A percentile compares a stretch with the other conserved stretches of the same genome.
phyloP scores from a whole-genome alignment of 2,329 filamentous ascomycete genomes.

The Hysterium pulicare region DNA sequence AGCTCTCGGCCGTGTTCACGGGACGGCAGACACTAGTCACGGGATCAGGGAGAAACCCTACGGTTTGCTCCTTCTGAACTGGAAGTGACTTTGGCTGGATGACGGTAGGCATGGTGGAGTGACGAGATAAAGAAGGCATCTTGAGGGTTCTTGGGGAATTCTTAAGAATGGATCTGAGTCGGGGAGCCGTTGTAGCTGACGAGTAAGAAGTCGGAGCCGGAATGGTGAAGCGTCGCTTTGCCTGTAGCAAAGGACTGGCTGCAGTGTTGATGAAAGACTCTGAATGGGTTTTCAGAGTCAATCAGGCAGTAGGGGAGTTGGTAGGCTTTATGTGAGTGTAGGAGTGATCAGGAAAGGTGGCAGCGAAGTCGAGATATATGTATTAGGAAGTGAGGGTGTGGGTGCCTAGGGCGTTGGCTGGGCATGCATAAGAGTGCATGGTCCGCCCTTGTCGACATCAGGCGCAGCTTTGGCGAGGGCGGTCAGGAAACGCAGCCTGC shows the following conservation, averaged over 20 bases:
- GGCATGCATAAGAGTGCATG: constrained; percentile 1
- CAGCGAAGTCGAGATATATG: constrained; percentile 27
- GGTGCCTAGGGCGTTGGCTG: constrained; percentile 2
- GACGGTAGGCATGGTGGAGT: constrained; percentile 32
- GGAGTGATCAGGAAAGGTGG: constrained; percentile 18
- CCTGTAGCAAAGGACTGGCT: constrained; percentile 15
- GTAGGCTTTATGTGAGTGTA: constrained; percentile 10
- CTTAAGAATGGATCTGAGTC: constrained; percentile 29
- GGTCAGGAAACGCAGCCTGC: constrained; percentile 17
- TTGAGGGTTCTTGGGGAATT: constrained; percentile 20
- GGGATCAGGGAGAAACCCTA: constrained; percentile 36
- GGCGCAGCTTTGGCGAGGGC: constrained; percentile 24
- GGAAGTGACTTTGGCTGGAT: constrained; percentile 25
- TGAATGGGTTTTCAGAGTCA: constrained; percentile 11
- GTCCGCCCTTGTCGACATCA: too few relatives aligned
- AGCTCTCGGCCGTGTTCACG: constrained; percentile 41
- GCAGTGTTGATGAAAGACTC: constrained; percentile 13
- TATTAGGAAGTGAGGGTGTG: constrained; percentile 13
- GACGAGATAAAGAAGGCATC: constrained; percentile 30
- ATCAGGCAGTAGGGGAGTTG: constrained; percentile 5
- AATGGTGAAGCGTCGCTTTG: constrained; percentile 24
- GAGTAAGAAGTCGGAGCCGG: constrained; percentile 20
- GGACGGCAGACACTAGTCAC: constrained; percentile 41
- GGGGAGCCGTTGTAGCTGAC: constrained; percentile 29
- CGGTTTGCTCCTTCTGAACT: constrained; percentile 30